Evolutionary conservation across 345 rosid species (phyloP).

Genomic region (Stellera chamaejasme): DNA sequence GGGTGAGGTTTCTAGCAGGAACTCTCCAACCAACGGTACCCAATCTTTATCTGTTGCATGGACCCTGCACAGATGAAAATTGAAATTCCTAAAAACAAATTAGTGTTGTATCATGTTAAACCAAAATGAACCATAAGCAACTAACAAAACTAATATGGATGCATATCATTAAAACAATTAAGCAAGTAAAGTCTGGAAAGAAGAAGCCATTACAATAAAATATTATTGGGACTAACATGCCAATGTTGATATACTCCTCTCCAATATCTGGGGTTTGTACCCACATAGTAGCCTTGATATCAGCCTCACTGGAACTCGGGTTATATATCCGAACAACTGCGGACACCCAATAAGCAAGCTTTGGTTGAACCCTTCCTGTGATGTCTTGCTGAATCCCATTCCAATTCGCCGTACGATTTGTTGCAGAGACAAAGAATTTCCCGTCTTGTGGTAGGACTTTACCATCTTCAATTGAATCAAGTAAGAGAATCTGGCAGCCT

Average conservation of each 20-base stretch:
- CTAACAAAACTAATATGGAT: too few relatives aligned
- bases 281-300: constrained; percentile 69
- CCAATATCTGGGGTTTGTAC: constrained; percentile 58
- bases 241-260: constrained; percentile 59
- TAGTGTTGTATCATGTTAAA: neutral
- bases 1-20: constrained; percentile 66
- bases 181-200: neutral
- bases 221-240: constrained; percentile 37
- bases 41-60: constrained; percentile 73
- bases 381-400: constrained; percentile 92
- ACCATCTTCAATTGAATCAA: constrained; percentile 60
- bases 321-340: constrained; percentile 69
- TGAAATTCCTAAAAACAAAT: neutral
- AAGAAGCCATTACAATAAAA: constrained; percentile 6
- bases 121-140: too few relatives aligned
- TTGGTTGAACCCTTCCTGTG: constrained; percentile 52
- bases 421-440: constrained; percentile 57
- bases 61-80: constrained; percentile 30
- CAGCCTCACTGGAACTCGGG: constrained; percentile 38
- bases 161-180: neutral
- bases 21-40: constrained; percentile 69
- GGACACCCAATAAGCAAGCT: constrained; percentile 54
- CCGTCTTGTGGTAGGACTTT: constrained; percentile 48
- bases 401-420: constrained; percentile 68
- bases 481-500: constrained; percentile 60